phyloP scores from a whole-genome alignment of 2,329 filamentous ascomycete genomes.

The Ambrosiella beaveri region DNA sequence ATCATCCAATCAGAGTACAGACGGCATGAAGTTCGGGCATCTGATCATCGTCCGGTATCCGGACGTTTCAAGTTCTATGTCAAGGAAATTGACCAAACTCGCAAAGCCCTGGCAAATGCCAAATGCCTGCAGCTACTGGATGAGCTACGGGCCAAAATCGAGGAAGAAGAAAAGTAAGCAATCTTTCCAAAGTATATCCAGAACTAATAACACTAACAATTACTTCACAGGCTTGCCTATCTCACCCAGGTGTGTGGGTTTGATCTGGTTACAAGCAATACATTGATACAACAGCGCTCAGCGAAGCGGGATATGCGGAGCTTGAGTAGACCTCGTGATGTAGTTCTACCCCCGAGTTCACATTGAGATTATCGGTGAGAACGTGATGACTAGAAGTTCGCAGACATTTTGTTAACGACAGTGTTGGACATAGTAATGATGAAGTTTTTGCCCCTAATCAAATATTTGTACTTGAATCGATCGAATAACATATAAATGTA shows the following conservation, averaged over 20 bases:
- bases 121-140: constrained; percentile 60
- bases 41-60: constrained; percentile 85
- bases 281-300: constrained; percentile 25
- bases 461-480: too few relatives aligned
- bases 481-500: too few relatives aligned
- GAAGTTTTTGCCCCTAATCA: neutral
- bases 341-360: neutral
- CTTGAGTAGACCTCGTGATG: constrained; percentile 13
- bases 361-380: neutral
- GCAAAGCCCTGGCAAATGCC: constrained; percentile 50
- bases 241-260: constrained; percentile 36
- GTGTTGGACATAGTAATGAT: neutral
- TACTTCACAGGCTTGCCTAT: constrained; percentile 28
- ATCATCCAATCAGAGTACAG: constrained; percentile 79
- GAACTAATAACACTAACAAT: neutral
- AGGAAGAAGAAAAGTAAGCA: constrained; percentile 61
- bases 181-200: neutral
- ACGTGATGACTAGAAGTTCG: neutral
- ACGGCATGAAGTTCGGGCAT: constrained; percentile 76
- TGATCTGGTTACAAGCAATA: constrained; percentile 32
- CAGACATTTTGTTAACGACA: neutral
- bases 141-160: constrained; percentile 49
- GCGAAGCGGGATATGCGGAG: constrained; percentile 9
- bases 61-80: constrained; percentile 67
- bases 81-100: constrained; percentile 59